Conservation (phyloP, 106 monocot genomes). For the Allium cepa region DNA sequence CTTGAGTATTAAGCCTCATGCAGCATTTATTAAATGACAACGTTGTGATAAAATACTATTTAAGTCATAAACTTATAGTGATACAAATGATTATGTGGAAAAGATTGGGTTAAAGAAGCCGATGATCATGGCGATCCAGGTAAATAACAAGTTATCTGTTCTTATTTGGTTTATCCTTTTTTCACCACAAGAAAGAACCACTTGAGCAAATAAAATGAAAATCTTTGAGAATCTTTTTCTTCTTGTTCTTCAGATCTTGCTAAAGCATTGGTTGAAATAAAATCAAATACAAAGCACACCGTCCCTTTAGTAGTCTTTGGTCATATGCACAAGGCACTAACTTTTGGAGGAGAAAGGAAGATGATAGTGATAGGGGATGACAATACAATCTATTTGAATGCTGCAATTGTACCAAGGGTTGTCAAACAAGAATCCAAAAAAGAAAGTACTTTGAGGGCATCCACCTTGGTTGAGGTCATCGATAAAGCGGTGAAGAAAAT, state of each 20-base stretch:
- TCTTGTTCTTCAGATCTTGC: constrained; percentile 58
- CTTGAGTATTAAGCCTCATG: too few species aligned
- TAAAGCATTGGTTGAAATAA: constrained; percentile 54
- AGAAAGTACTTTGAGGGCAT: constrained; percentile 35
- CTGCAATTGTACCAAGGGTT: constrained; percentile 82
- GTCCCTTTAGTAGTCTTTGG: constrained; percentile 89
- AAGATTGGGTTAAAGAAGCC: constrained; percentile 73
- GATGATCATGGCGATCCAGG: constrained; percentile 96
- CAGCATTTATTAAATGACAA: too few species aligned
- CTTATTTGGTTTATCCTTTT: too few species aligned
- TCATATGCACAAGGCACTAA: constrained; percentile 84
- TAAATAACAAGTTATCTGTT: constrained; percentile 6
- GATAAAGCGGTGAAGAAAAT: constrained; percentile 46
- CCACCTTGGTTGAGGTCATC: constrained; percentile 51
- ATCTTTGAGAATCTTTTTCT: too few species aligned
- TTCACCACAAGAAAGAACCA: too few species aligned
- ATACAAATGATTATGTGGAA: too few species aligned
- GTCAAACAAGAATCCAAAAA: constrained; percentile 5
- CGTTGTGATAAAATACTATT: too few species aligned
- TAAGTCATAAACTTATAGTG: too few species aligned
- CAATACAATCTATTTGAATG: constrained; percentile 75
- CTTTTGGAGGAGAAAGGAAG: constrained; percentile 56
- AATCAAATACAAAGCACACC: constrained; percentile 21
- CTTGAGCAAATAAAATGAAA: too few species aligned
- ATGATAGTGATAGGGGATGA: constrained; percentile 61